phyloP scores from a whole-genome alignment of 2,329 filamentous ascomycete genomes.

The Penicillium frequentans region DNA sequence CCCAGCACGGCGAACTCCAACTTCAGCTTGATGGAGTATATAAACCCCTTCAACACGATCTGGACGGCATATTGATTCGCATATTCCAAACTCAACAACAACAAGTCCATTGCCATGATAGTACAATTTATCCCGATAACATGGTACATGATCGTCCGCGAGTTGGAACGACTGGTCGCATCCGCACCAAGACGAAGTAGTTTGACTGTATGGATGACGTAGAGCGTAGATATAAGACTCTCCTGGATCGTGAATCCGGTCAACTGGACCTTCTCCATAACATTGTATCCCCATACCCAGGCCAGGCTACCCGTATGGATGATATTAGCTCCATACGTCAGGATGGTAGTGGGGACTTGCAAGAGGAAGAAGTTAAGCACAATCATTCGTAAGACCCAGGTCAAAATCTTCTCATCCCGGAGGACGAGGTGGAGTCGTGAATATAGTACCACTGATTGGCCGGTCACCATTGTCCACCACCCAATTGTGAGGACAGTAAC shows the following conservation, averaged over 20 bases:
- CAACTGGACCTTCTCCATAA: constrained; percentile 49
- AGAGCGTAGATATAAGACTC: constrained; percentile 48
- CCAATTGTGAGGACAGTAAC: constrained; percentile 52
- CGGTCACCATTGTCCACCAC: constrained; percentile 62
- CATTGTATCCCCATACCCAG: constrained; percentile 44
- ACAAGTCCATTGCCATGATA: constrained; percentile 50
- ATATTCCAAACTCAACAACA: constrained; percentile 43
- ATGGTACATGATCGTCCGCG: constrained; percentile 43
- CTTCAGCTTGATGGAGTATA: constrained; percentile 46
- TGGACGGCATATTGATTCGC: constrained; percentile 43
- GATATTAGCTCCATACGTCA: constrained; percentile 51
- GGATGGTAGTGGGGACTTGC: constrained; percentile 55
- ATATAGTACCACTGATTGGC: constrained; percentile 62
- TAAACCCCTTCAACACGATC: constrained; percentile 42
- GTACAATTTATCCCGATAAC: constrained; percentile 48
- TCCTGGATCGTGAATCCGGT: constrained; percentile 50
- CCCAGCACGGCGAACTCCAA: constrained; percentile 59
- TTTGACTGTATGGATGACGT: constrained; percentile 55
- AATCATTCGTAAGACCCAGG: constrained; percentile 58
- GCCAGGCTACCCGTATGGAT: constrained; percentile 14
- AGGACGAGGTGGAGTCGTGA: constrained; percentile 62
- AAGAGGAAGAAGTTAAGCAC: constrained; percentile 54
- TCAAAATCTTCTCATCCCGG: constrained; percentile 50
- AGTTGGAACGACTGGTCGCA: constrained; percentile 19
- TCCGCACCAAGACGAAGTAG: constrained; percentile 39